Evolutionary conservation across 129 eudicot genomes (phyloP).

Genomic region (Pittosporum tobira): DNA sequence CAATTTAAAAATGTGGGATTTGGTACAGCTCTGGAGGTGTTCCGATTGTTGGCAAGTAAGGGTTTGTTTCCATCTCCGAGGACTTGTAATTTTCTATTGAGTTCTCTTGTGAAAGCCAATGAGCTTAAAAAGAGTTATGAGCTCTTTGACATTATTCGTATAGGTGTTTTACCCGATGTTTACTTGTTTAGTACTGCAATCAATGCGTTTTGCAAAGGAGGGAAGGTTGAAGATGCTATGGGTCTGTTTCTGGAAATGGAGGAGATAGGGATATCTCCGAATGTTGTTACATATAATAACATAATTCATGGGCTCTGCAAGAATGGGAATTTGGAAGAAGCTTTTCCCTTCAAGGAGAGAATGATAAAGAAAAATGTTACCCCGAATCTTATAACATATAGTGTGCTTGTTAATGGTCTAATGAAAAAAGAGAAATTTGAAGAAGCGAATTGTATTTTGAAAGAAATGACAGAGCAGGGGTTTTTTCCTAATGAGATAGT

Average conservation of each 20-base stretch:
- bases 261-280: constrained; percentile 40
- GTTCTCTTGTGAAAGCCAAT: constrained; percentile 44
- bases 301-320: constrained; percentile 61
- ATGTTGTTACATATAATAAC: constrained; percentile 65
- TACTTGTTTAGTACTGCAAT: constrained; percentile 47
- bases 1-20: constrained; percentile 46
- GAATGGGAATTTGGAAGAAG: constrained; percentile 37
- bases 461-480: constrained; percentile 56
- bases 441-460: constrained; percentile 42
- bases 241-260: constrained; percentile 48
- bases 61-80: constrained; percentile 56
- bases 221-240: constrained; percentile 44
- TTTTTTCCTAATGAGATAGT: constrained; percentile 55
- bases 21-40: constrained; percentile 40
- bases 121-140: constrained; percentile 35
- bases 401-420: constrained; percentile 53
- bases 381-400: constrained; percentile 56
- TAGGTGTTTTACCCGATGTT: constrained; percentile 46
- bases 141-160: constrained; percentile 34
- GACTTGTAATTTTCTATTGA: constrained; percentile 53
- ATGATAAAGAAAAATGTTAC: constrained; percentile 46
- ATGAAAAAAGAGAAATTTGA: constrained; percentile 38
- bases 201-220: constrained; percentile 52
- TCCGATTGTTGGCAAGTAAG: constrained; percentile 27
- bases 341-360: constrained; percentile 44